These are phyloP conservation scores for Botrytis porri DNA, from an alignment of 2,329 filamentous ascomycete species.

Conservation along the genomic window DNA sequence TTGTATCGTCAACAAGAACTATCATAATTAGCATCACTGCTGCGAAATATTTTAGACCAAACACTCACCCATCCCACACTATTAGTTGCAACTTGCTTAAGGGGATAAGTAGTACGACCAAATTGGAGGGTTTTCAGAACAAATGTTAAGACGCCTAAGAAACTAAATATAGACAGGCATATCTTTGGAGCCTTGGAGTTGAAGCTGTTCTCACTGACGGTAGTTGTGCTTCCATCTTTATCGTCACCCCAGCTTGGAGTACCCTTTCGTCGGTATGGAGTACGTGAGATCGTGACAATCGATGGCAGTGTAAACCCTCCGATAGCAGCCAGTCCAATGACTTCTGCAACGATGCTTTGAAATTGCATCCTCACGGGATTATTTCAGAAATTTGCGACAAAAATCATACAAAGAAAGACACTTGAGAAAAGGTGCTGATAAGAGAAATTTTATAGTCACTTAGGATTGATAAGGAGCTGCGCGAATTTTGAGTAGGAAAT, in stretches of 20 bases:
- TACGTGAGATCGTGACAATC: slow-evolving; percentile 9
- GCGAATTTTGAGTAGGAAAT: slow-evolving; percentile 2
- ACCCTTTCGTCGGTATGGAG: slow-evolving; percentile 5
- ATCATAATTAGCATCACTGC: not conserved
- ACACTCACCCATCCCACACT: slow-evolving; percentile 14
- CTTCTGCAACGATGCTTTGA: slow-evolving; percentile 16
- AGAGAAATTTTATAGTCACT: slow-evolving; percentile 4
- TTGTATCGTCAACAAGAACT: slow-evolving; percentile 17
- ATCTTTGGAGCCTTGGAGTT: slow-evolving; percentile 50
- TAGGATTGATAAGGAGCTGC: not conserved
- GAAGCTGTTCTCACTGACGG: slow-evolving; percentile 58
- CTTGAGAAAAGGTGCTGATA: not conserved
- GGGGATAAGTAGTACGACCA: not conserved
- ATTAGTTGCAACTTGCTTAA: slow-evolving; percentile 1
- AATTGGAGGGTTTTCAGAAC: slow-evolving; percentile 50
- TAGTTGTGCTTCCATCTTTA: slow-evolving; percentile 63
- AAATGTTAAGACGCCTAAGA: slow-evolving; percentile 46
- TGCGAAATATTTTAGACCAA: not conserved
- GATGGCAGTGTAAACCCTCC: slow-evolving; percentile 12
- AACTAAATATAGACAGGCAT: slow-evolving; percentile 3
- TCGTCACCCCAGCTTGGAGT: slow-evolving; percentile 54
- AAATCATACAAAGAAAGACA: not conserved
- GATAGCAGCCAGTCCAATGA: slow-evolving; percentile 16
- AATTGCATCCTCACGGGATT: not conserved
- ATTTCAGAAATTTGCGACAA: not conserved